Evolutionary conservation across 2,329 filamentous ascomycete genomes (phyloP), one percentile per base, ranked within the genome.

Genomic region (Venturiaceae sp.): DNA sequence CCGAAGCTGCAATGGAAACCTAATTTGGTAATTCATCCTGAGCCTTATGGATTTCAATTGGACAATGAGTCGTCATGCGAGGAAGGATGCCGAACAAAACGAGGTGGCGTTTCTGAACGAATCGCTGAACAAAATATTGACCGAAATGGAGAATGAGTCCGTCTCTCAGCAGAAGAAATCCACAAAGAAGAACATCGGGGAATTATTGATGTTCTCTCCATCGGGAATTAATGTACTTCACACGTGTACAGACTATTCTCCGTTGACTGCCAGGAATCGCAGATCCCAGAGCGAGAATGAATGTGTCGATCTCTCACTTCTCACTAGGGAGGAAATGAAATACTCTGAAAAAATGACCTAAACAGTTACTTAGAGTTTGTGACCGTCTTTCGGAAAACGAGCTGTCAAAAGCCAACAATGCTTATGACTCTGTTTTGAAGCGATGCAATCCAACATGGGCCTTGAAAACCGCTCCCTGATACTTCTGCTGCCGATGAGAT

Each of bases 371-470:
- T 47, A 16, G 4, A n/a, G 37, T 6, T 39, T 39, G 19, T 16
- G 16, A 9, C 23, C n/a, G 19, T 21, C 16, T n/a, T 11, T 2
- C 39, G n/a, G 23, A 11, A 44, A 16, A 41, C 11, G 16, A 3
- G 7, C n/a, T 41, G 14, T 5, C 13, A 14, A 23, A 5, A 28
- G 8, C 28, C 23, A 7, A 46, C 4, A 14, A 16, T 47, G 26
- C n/a, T 47, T 23, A 50, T 50, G 3, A 50, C 44, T 30, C 13
- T 23, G 28, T 6, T 26, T 30, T 50, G 26, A 50, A 50, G 69
- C 83, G 79, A 71, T 85, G 82, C 62, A 83, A 77, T 56, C 88
- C 89, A 61, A 95, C 89, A 68, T 94, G 82, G 53, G 92, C 80
- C 69, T 80, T 83, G 73, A 90, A 95, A 61, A 94, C 67, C 28